A percentile compares a stretch with the other conserved stretches of the same genome.
These are phyloP conservation scores for Paratinospora sagittata DNA, from an alignment of 164 flowering plant genomes.

Conservation along the genomic window DNA sequence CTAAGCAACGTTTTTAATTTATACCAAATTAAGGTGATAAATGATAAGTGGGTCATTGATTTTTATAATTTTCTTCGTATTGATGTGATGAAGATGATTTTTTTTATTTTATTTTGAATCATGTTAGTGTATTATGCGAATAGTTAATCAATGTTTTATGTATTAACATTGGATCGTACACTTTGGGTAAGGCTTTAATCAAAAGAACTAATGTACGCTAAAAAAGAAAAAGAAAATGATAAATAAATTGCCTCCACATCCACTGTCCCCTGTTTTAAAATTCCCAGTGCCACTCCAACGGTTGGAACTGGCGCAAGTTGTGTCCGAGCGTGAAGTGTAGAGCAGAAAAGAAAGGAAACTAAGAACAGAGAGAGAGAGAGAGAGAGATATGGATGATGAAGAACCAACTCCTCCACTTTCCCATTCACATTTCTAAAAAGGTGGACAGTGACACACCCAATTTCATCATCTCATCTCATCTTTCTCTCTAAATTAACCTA, in stretches of 20 bases:
- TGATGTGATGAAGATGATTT: no score
- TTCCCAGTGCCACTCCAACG: constrained; percentile 8
- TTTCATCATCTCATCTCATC: constrained; percentile 13
- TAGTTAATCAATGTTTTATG: no score
- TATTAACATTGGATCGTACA: no score
- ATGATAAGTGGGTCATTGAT: no score
- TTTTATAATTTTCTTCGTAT: no score
- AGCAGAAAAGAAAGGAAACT: constrained; percentile 9
- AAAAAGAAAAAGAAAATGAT: background rate
- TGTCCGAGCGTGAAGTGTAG: no score
- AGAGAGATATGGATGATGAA: constrained; percentile 30
- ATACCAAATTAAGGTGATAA: no score
- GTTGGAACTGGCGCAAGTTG: constrained; percentile 11
- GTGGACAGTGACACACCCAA: constrained; percentile 50
- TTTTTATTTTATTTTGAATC: no score
- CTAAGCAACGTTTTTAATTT: no score
- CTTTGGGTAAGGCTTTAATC: no score
- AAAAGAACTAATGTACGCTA: no score
- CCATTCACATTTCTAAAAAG: constrained; percentile 23
- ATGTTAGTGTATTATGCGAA: no score
- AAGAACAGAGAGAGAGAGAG: background rate
- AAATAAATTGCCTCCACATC: background rate
- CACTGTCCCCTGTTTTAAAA: background rate
- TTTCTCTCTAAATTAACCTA: background rate
- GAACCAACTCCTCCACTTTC: constrained; percentile 27